Evolutionary conservation across 2,329 filamentous ascomycete genomes (phyloP).

Genomic region (Nothophaeocryptopus gaeumannii): DNA sequence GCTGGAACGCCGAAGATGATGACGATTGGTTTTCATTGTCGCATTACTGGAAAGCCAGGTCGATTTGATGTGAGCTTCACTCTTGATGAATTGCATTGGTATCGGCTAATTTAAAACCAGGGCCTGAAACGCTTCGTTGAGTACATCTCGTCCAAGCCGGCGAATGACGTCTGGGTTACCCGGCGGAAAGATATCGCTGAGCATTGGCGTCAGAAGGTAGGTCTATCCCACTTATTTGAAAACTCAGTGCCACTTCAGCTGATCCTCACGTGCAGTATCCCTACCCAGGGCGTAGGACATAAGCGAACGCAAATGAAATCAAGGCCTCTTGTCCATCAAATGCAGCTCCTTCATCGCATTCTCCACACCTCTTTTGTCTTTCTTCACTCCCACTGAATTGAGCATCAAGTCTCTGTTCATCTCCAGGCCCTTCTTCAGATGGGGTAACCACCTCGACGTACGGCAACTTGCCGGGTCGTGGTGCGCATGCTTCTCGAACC

Average conservation of each 20-base stretch:
- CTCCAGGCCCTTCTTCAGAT: too few species aligned
- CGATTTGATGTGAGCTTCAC: slow-evolving; percentile 36
- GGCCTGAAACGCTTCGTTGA: slow-evolving; percentile 53
- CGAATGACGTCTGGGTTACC: slow-evolving; percentile 48
- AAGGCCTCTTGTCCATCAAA: too few species aligned
- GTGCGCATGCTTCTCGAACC: too few species aligned
- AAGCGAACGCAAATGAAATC: background rate
- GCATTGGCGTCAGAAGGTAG: slow-evolving; percentile 38
- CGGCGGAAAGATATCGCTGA: slow-evolving; percentile 53
- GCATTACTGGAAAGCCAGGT: slow-evolving; percentile 53
- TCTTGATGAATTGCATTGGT: too few species aligned
- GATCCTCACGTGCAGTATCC: background rate
- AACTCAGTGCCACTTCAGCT: background rate
- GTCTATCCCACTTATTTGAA: background rate
- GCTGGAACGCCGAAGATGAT: slow-evolving; percentile 55
- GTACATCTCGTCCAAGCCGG: slow-evolving; percentile 47
- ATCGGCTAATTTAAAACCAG: too few species aligned
- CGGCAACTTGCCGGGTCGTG: too few species aligned
- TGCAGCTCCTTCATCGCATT: too few species aligned
- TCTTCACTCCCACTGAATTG: too few species aligned
- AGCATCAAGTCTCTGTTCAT: too few species aligned
- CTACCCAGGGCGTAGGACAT: background rate
- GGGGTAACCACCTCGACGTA: too few species aligned
- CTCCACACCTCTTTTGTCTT: too few species aligned
- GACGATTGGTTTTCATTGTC: slow-evolving; percentile 55